Base-by-base conservation (phyloP, 768 basidiomycete species). In the Agrocybe pediades region DNA sequence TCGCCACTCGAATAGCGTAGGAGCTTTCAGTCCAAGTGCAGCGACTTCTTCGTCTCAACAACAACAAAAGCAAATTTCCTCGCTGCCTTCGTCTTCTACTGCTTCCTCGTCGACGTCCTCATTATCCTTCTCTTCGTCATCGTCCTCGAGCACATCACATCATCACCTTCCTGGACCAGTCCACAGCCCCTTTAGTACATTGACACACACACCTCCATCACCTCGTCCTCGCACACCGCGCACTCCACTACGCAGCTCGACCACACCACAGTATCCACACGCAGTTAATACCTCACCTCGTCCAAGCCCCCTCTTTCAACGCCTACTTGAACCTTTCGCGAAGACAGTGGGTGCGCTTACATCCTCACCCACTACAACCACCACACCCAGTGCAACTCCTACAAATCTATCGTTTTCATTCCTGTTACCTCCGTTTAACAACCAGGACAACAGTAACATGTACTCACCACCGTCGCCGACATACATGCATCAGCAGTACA, bases 231-330 rank as follows among this genome's bases (percentile, higher is more conserved):
- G 44, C 42, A 9, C 54, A 13, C 41, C 51, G 23, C 51, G 39
- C 51, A 53, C 51, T 41, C 54, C 54, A 11, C 17, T 56, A 44
- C 54, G 49, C 44, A 56, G 49, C 33, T 15, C 43, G 24, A 41
- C 49, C 4, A 36, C 45, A 20, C 43, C 43, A 24, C 40, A 39
- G 48, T 17, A 46, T 26, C 45, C 17, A 26, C 44, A 26, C 25
- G 9, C 45, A 29, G 17, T 44, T 15, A 17, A 26, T 7, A 41
- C 42, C 16, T 27, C 42, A 15, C 41, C 57, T 50, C 53, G 58
- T 41, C 53, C 57, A 20, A 60, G 59, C 52, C 59, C 59, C 43
- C 43, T 60, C 16, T 55, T 62, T 51, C 58, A 51, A 41, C 49
- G 54, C 43, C 62, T 62, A 33, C 56, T 58, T 36, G 53, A 53